Percentiles rank a stretch among this genome's conserved stretches.
phyloP scores from a whole-genome alignment of 345 rosid species.

The Gossypioides kirkii region DNA sequence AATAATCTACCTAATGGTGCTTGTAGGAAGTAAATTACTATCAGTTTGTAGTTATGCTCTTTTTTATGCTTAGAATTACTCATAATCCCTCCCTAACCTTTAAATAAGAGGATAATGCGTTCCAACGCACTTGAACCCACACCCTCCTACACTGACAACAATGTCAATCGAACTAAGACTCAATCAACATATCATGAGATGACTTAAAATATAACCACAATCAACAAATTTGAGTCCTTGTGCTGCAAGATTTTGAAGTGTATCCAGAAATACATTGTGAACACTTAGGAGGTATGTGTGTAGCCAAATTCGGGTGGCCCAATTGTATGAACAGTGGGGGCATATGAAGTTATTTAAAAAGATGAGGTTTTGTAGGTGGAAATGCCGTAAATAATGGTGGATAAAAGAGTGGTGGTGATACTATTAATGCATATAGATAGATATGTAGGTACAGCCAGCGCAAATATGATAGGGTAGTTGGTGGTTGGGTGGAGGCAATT shows the following conservation, averaged over 20 bases:
- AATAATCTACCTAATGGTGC: no score
- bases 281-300: background rate
- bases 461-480: conserved; percentile 29
- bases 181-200: no score
- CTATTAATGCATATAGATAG: conserved; percentile 26
- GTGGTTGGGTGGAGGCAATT: conserved; percentile 37
- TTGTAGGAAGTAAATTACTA: no score
- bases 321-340: conserved; percentile 8
- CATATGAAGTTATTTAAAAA: background rate
- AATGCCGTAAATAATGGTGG: conserved; percentile 18
- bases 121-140: no score
- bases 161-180: no score
- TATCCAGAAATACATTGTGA: background rate
- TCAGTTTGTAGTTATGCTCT: no score
- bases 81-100: no score
- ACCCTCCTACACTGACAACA: no score
- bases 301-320: conserved; percentile 9
- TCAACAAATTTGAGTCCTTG: no score
- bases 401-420: conserved; percentile 28
- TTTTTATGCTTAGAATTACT: no score
- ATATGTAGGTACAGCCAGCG: conserved; percentile 33
- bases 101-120: no score
- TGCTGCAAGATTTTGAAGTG: background rate
- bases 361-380: conserved; percentile 12
- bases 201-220: no score